Conservation (phyloP, 257 asterid species). For the Fraxinus quadrangulata region DNA sequence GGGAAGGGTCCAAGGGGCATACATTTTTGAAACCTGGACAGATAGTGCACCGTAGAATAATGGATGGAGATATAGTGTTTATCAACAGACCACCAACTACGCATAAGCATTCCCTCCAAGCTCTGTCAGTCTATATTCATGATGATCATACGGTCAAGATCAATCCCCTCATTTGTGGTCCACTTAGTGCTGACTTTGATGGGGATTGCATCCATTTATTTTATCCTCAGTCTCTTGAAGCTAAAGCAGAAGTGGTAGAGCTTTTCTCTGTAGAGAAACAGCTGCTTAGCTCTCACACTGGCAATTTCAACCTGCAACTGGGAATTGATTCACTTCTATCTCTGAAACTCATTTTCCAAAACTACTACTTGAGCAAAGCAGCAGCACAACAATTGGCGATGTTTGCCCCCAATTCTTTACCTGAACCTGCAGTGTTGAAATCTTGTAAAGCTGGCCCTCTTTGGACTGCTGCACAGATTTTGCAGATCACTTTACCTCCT, state of each 20-base stretch:
- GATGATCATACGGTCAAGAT: constrained; percentile 93
- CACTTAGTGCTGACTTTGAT: constrained; percentile 96
- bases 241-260: constrained; percentile 94
- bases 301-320: constrained; percentile 90
- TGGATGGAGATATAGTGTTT: constrained; percentile 96
- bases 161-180: constrained; percentile 92
- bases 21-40: constrained; percentile 91
- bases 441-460: constrained; percentile 54
- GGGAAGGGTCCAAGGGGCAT: constrained; percentile 96
- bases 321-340: constrained; percentile 79
- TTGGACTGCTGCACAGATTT: constrained; percentile 82
- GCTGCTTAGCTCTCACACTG: constrained; percentile 93
- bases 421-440: constrained; percentile 62
- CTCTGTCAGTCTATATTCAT: constrained; percentile 76
- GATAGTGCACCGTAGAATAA: constrained; percentile 81
- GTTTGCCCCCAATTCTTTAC: constrained; percentile 57
- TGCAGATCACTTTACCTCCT: constrained; percentile 72
- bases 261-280: constrained; percentile 95
- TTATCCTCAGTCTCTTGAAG: constrained; percentile 94
- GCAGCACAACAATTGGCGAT: constrained; percentile 80
- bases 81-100: constrained; percentile 97
- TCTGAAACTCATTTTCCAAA: constrained; percentile 61
- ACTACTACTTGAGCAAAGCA: constrained; percentile 46
- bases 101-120: constrained; percentile 95
- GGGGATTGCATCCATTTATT: constrained; percentile 93